Base-by-base conservation (phyloP, 176 grass and related monocot genomes). In the Triticum urartu region DNA sequence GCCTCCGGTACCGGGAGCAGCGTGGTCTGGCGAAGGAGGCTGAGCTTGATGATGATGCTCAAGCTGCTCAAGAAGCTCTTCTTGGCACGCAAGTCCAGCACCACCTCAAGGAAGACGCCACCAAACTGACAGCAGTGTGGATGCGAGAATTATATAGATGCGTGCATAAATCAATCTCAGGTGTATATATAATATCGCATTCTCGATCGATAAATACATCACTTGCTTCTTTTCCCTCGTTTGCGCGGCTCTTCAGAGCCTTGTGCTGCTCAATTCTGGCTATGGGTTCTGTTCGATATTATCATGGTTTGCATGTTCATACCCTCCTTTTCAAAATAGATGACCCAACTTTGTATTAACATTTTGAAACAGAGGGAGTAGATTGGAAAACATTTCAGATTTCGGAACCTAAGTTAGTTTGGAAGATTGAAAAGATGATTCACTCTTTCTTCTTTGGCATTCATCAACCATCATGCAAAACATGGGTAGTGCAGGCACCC, bases 21-120 rank as follows among this genome's bases (percentile, higher is more conserved):
- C 72, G 88, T 98, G 60, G 79, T 95, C 78, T 86, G 80, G 32
- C 88, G 83, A 64, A 30, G 88, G 69, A 87, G 84, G 83, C 75
- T 86, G 68, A 88, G 88, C 83, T 75, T 98, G 68, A 47, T 98
- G 38, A 74, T 86, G 87, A 90, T 95, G 86, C 90, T 98, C 33
- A 89, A 95, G 86, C 83, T 98, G 64, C 75, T 98, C 62, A 98
- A 93, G 89, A 98, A 93, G 81, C 92, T 98, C 67, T 88, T 98
- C 85, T 68, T 92, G 56, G 54, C 79, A 52, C 72, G 75, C 13
- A 93, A 87, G 39, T 84, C 76, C 56, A 67, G 65, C 38, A 65
- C 66, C 59, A 47, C 74, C 25, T 79, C 88, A 7, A 85, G 38
- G 25, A 95, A 77, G 86, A 56, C 66, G 13, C 68, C 79, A 12